Evolutionary conservation across 371 early-diverging fungal species (phyloP).

Genomic region (Mucor lusitanicus): DNA sequence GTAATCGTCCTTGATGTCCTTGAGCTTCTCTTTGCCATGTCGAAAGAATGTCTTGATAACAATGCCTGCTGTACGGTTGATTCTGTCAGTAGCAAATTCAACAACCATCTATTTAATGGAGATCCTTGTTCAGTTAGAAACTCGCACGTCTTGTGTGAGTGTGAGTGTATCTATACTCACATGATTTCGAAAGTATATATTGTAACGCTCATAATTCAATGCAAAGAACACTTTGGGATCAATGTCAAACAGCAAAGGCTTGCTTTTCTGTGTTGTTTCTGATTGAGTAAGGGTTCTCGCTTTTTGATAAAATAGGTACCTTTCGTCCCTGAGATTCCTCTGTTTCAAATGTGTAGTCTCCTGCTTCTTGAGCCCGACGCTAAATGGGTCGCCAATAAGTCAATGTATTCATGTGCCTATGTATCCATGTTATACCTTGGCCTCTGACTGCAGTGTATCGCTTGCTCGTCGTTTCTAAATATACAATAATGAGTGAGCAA

Average conservation of each 20-base stretch:
- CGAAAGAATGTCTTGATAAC: slow-evolving; percentile 63
- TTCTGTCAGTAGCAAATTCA: slow-evolving; percentile 54
- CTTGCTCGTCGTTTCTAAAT: slow-evolving; percentile 8
- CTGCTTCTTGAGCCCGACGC: background rate
- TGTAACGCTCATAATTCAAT: slow-evolving; percentile 74
- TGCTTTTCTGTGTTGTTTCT: background rate
- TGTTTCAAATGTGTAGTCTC: background rate
- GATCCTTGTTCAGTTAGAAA: no score
- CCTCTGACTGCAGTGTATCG: background rate
- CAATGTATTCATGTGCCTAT: no score
- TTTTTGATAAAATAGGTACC: no score
- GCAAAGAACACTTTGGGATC: slow-evolving; percentile 61
- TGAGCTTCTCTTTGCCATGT: slow-evolving; percentile 45
- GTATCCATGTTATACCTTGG: slow-evolving; percentile 3
- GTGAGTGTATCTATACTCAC: no score
- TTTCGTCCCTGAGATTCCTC: background rate
- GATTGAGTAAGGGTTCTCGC: no score
- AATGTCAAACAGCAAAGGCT: slow-evolving; percentile 42
- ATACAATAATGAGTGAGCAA: no score
- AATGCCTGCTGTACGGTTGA: slow-evolving; percentile 69
- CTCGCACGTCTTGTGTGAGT: no score
- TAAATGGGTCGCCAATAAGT: no score
- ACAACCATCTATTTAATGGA: slow-evolving; percentile 5
- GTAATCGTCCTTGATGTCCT: slow-evolving; percentile 37
- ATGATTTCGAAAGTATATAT: slow-evolving; percentile 73